phyloP scores from a whole-genome alignment of 192 early-diverging fungal genomes.

The Coemansia sp. region DNA sequence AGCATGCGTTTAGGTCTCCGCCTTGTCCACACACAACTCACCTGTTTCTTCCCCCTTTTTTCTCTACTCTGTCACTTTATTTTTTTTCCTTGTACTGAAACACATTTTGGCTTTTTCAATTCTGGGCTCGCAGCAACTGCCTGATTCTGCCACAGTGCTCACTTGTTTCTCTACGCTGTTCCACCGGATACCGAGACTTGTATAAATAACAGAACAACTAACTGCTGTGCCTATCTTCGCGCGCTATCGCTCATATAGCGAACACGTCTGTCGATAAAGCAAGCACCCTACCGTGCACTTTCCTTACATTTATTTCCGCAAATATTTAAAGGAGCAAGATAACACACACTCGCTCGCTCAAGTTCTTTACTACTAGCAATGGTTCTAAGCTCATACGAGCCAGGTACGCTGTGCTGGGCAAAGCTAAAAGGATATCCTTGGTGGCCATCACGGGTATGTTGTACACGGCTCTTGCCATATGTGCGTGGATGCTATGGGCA shows the following conservation, averaged over 20 bases:
- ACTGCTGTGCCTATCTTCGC: neutral
- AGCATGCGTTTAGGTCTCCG: neutral
- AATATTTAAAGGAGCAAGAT: neutral
- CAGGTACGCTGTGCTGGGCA: slow-evolving; percentile 56
- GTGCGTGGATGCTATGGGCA: neutral
- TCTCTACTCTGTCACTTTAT: slow-evolving; percentile 3
- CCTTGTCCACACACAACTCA: neutral
- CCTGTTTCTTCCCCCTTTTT: neutral
- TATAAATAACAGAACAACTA: neutral
- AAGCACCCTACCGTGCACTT: neutral
- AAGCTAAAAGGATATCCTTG: slow-evolving; percentile 58
- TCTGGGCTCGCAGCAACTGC: neutral
- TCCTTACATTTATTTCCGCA: neutral
- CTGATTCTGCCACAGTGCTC: neutral
- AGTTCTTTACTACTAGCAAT: slow-evolving; percentile 12
- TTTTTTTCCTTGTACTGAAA: slow-evolving; percentile 2
- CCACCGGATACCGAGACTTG: neutral
- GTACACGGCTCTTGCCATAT: neutral
- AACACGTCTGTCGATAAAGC: neutral
- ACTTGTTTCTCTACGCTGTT: neutral
- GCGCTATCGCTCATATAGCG: neutral
- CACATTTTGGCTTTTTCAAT: neutral
- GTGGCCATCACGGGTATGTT: slow-evolving; percentile 57
- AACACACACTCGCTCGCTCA: slow-evolving; percentile 1
- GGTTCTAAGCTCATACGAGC: slow-evolving; percentile 46